Conservation (phyloP, 352 stramenopile genomes). For the Globisporangium echinulatum region DNA sequence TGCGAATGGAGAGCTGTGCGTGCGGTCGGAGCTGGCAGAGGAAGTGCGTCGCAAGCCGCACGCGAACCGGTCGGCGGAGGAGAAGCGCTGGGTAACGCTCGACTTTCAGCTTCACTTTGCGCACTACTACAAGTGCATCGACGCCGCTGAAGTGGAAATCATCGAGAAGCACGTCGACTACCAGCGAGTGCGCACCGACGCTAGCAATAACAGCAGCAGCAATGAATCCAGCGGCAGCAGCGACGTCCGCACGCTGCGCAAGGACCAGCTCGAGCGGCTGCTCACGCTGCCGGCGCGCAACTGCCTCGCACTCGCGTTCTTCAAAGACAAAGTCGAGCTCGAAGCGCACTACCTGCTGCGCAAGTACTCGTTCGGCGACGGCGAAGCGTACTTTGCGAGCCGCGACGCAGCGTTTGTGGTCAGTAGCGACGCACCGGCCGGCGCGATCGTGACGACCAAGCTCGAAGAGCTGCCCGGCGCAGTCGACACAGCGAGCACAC, state of each 20-base stretch:
- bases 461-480: constrained; percentile 30
- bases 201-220: neutral
- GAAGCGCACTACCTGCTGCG: constrained; percentile 48
- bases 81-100: constrained; percentile 63
- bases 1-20: neutral
- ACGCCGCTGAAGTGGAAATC: constrained; percentile 45
- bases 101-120: constrained; percentile 59
- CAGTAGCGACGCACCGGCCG: neutral
- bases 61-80: constrained; percentile 30
- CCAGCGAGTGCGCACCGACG: constrained; percentile 5
- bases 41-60: constrained; percentile 47
- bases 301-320: constrained; percentile 65
- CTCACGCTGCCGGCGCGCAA: constrained; percentile 50
- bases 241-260: constrained; percentile 21
- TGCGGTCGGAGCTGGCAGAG: constrained; percentile 20
- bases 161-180: constrained; percentile 53
- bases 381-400: constrained; percentile 48
- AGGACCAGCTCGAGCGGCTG: constrained; percentile 43
- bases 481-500: constrained; percentile 20
- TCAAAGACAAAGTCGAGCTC: constrained; percentile 53
- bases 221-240: neutral
- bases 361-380: constrained; percentile 69
- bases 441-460: constrained; percentile 11
- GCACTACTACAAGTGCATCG: constrained; percentile 62
- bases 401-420: constrained; percentile 36